Evolutionary conservation across 2,329 filamentous ascomycete species (phyloP), one percentile per base, ranked within the genome.

Genomic region (Talaromyces rugulosus): DNA sequence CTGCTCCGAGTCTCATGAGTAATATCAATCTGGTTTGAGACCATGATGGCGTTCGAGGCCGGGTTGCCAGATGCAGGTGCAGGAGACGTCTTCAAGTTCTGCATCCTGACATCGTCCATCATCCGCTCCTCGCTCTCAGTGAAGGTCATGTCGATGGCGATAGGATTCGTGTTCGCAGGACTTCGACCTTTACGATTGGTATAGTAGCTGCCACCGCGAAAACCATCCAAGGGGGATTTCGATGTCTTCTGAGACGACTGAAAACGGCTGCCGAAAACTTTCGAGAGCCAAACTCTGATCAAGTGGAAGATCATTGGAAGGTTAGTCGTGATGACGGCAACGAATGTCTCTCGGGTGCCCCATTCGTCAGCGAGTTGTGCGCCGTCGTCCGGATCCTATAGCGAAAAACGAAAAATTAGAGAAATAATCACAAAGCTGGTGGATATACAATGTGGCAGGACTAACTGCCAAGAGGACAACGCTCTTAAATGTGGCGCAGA

Each of bases 401-500:
- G 47, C 31, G 9, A 11, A 31, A 55, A n/a, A n/a, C 44, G 14
- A 28, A 23, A 42, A 1, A 8, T n/a, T 57, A 42, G 9, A 36
- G 12, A 27, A 16, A n/a, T 30, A 11, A 28, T 5, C 11, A 44
- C 30, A 12, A 55, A 36, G 9, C 53, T n/a, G 14, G 30, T n/a
- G 7, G 31, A 55, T 30, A 12, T 55, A 6, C 61, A 23, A 36
- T 44, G 27, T 42, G 1, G 4, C 61, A 18, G 42, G 27, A 67
- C 70, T 65, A 51, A 75, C 72, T 16, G 71, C 74, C 54, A 82
- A 58, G 57, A 84, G 80, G 5, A 81, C 73, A 9, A 82, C 74
- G 62, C 79, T 82, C 50, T 83, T 81, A 4, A 85, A 70, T 54
- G 83, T 78, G 6, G 80, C 82, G 47, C 80, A 80, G 42, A 81